phyloP scores from a whole-genome alignment of 371 early-diverging fungal genomes.

The Lichtheimia hyalospora region DNA sequence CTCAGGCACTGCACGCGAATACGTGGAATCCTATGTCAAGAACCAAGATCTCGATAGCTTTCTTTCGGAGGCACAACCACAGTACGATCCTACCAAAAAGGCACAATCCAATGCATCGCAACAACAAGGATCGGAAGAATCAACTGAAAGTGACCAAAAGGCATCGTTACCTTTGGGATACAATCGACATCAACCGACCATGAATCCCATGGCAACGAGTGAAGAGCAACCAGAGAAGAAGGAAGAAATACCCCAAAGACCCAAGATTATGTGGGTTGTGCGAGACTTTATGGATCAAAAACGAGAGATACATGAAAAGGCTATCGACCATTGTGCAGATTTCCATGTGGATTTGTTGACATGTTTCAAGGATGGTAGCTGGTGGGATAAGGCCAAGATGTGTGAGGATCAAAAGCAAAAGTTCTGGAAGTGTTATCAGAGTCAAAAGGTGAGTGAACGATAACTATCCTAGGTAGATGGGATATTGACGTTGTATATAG shows the following conservation, averaged over 20 bases:
- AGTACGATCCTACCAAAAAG: conserved; percentile 36
- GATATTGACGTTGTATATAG: conserved; percentile 11
- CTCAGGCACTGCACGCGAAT: conserved; percentile 34
- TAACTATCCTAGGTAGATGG: background rate
- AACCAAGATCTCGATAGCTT: conserved; percentile 28
- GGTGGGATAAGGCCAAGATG: conserved; percentile 67
- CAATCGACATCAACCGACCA: conserved; percentile 13
- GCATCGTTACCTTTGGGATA: conserved; percentile 18
- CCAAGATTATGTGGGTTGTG: conserved; percentile 22
- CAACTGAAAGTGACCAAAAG: background rate
- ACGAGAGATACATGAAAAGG: conserved; percentile 50
- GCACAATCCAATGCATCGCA: conserved; percentile 8
- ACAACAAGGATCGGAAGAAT: conserved; percentile 19
- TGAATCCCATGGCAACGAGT: conserved; percentile 12
- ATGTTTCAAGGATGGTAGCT: conserved; percentile 58
- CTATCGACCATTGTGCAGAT: conserved; percentile 58
- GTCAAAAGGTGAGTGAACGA: conserved; percentile 45
- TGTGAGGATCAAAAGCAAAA: conserved; percentile 59
- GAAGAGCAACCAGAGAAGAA: background rate
- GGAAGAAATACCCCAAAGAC: conserved; percentile 9
- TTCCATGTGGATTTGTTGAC: conserved; percentile 48
- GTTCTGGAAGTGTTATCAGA: conserved; percentile 52
- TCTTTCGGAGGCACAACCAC: conserved; percentile 35
- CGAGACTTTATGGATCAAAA: conserved; percentile 44
- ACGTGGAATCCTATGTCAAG: conserved; percentile 40